Evolutionary conservation across 345 rosid species (phyloP).

Genomic region (Hirschfeldia incana): DNA sequence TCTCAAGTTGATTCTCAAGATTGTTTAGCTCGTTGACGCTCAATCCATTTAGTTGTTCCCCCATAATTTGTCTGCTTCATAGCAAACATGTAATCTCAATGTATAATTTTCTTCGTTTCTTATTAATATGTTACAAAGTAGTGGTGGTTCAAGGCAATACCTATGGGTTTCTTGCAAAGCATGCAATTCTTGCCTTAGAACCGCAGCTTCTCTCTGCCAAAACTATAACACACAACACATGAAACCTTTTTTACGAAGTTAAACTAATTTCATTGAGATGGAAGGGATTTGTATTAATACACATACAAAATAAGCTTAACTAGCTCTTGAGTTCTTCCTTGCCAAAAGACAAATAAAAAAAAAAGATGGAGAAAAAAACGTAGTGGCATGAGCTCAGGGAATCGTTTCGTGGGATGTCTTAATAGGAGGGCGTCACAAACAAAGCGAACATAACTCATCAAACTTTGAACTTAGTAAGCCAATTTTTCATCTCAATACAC

Average conservation of each 20-base stretch:
- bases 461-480: background rate
- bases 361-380: background rate
- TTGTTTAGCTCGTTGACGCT: constrained; percentile 53
- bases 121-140: background rate
- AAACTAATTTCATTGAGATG: background rate
- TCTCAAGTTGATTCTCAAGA: constrained; percentile 65
- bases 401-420: background rate
- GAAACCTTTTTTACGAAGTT: background rate
- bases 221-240: constrained; percentile 43
- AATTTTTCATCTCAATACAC: background rate
- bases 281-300: background rate
- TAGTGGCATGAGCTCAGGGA: background rate
- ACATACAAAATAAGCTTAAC: background rate
- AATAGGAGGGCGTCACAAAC: background rate
- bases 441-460: background rate
- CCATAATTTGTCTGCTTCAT: constrained; percentile 62
- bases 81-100: constrained; percentile 6
- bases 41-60: constrained; percentile 70
- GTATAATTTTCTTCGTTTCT: constrained; percentile 10
- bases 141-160: constrained; percentile 36
- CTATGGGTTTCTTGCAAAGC: constrained; percentile 63
- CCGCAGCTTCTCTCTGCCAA: constrained; percentile 70
- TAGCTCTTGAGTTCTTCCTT: background rate
- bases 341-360: background rate
- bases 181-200: constrained; percentile 61